Base-by-base conservation (phyloP, 2,329 filamentous ascomycete genomes). In the Pseudonectria buxi region DNA sequence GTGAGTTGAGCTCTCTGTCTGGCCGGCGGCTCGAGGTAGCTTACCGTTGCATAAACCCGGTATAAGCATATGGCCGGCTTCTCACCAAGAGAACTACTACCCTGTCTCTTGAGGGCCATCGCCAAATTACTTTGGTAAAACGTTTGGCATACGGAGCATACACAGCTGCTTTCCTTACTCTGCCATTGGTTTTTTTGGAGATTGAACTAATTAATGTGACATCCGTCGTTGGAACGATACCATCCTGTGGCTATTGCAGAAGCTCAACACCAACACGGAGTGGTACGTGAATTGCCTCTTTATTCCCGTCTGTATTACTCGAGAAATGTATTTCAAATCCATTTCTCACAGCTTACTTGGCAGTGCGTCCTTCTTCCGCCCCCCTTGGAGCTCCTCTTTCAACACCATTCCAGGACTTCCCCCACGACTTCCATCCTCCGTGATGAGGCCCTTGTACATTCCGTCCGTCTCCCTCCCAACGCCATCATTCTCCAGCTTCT, bases 391-490 rank as follows among this genome's bases (percentile, higher is more conserved):
- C 57, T 69, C 65, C 3, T 72, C 63, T 28, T 58, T 54, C 32
- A 77, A 50, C 26, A 71, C 51, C 30, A 74, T 55, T 0, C 68
- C 69, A 0, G 65, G 62, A 31, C 49, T 47, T 1, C 72, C 71
- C 3, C 71, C 71, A 28, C 74, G 58, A 33, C 66, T 74, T 3
- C 73, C 73, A 40, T 78, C 74, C 41, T 72, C 64, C 1, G 71
- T 76, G 18, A 64, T 55, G 12, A 75, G 51, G 2, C 58, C 56
- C 18, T 47, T 51, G 30, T 64, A 65, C 25, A 54, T 55, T 22
- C 64, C 56, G 39, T 63, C 39, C 40, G 57, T 56, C 35, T 55
- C 46, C 40, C 53, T 46, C 29, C 59, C 58, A 6, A 45, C 55
- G 9, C 50, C 46, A 37, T 63, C 64, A 11, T 56, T 50, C 43